Base-by-base conservation (phyloP, 2,329 filamentous ascomycete genomes). In the Alternaria sp. region DNA sequence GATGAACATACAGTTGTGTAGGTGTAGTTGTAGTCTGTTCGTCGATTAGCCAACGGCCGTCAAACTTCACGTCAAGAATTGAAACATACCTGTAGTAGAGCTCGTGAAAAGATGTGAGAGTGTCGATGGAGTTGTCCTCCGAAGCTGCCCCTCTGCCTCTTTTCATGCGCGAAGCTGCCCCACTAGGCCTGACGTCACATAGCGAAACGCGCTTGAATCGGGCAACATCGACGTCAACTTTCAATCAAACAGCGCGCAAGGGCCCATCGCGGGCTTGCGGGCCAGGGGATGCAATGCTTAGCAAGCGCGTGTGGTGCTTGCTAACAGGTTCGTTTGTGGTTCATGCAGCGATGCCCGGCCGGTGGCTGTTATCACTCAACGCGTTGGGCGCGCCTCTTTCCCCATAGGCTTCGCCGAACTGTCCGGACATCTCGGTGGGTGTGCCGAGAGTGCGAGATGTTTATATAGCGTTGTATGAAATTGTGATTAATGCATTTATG, bases 201-300 rank as follows among this genome's bases (percentile, higher is more conserved):
- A 32, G 52, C 41, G 42, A 54, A 51, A 47, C 52, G 42, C 42
- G 51, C 46, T 49, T 34, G 59, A 48, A 70, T 74, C 61, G 65
- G 68, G 63, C 57, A 60, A 57, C 60, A 63, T 51, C 68, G 63
- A 73, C 71, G 70, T 73, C 70, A 73, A 69, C 58, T 38, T 48
- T 59, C 46, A 59, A 53, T 64, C 59, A 61, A 67, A 61, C 46
- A 26, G 12, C 34, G 28, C 39, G 48, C 46, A 53, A 43, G 54
- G 47, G 22, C 48, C 48, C 28, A 55, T 56, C 43, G 53, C 30
- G 38, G 57, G 52, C 44, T 51, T 49, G 52, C 30, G 44, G 57
- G 52, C 39, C 39, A 51, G 16, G 7, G 44, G 34, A 26, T 46
- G 26, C 38, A 20, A 47, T 59, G 58, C 56, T 58, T 49, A 62